phyloP scores from a whole-genome alignment of 768 basidiomycete genomes.

The Trametes punicea region DNA sequence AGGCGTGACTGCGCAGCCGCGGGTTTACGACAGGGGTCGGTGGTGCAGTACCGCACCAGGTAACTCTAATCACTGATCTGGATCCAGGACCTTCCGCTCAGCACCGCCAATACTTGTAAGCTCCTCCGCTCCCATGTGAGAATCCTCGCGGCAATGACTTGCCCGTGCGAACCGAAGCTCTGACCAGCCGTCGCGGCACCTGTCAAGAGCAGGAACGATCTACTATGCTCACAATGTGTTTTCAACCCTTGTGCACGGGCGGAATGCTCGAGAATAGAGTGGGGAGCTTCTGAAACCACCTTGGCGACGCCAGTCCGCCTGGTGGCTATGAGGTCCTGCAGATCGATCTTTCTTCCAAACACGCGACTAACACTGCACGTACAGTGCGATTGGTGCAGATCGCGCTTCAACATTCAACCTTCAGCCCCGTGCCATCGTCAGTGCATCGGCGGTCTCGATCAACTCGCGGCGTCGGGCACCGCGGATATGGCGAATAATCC shows the following conservation, averaged over 20 bases:
- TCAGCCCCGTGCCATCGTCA: neutral
- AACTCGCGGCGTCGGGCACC: neutral
- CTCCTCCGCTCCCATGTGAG: too few species aligned
- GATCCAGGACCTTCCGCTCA: too few species aligned
- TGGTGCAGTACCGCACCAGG: neutral
- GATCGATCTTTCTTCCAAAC: neutral
- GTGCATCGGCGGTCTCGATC: neutral
- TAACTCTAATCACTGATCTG: neutral
- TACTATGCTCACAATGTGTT: too few species aligned
- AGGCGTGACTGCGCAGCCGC: conserved; percentile 1
- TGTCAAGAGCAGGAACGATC: too few species aligned
- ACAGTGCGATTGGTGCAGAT: neutral
- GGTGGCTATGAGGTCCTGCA: neutral
- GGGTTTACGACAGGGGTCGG: conserved; percentile 3
- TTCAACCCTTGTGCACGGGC: neutral
- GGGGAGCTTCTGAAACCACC: neutral
- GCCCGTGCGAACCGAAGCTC: neutral
- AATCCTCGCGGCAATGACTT: too few species aligned
- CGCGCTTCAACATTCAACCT: neutral
- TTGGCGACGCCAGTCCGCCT: neutral
- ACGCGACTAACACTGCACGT: neutral
- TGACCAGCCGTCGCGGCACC: too few species aligned
- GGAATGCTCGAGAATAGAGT: neutral
- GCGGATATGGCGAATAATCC: neutral
- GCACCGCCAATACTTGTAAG: too few species aligned